Evolutionary conservation across 345 rosid genomes (phyloP).

Genomic region (Euphorbia lathyris): DNA sequence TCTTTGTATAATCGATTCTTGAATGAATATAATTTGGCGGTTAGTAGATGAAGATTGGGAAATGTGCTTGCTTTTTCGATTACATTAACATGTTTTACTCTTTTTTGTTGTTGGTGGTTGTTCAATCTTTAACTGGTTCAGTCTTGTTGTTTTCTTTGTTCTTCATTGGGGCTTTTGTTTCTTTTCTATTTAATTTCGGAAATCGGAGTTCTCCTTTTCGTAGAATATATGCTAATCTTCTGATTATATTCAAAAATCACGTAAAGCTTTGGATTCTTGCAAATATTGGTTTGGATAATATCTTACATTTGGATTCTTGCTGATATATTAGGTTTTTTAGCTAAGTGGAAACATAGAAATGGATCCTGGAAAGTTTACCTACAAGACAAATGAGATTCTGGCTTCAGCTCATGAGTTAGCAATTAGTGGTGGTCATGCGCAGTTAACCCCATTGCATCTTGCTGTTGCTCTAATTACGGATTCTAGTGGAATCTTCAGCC

Average conservation of each 20-base stretch:
- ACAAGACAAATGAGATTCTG: conserved; percentile 80
- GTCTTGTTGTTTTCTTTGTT: not conserved
- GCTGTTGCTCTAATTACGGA: conserved; percentile 69
- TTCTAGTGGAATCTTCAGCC: conserved; percentile 63
- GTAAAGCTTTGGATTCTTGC: not conserved
- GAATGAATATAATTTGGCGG: not conserved
- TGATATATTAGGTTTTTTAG: not conserved
- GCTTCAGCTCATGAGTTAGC: conserved; percentile 70
- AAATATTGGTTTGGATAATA: not conserved
- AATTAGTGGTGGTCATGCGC: conserved; percentile 63
- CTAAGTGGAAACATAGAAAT: too few species aligned
- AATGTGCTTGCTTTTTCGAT: too few species aligned
- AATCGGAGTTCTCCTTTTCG: too few species aligned
- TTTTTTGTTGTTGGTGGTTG: too few species aligned
- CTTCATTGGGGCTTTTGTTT: too few species aligned
- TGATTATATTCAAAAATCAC: not conserved
- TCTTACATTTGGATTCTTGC: not conserved
- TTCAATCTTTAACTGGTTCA: not conserved
- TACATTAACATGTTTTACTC: too few species aligned
- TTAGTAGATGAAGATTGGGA: too few species aligned
- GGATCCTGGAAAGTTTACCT: conserved; percentile 90
- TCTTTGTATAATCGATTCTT: not conserved
- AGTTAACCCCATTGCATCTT: conserved; percentile 79
- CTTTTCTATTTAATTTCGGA: too few species aligned
- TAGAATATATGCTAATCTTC: not conserved